Evolutionary conservation across 768 basidiomycete genomes (phyloP).

Genomic region (Trametes elegans): DNA sequence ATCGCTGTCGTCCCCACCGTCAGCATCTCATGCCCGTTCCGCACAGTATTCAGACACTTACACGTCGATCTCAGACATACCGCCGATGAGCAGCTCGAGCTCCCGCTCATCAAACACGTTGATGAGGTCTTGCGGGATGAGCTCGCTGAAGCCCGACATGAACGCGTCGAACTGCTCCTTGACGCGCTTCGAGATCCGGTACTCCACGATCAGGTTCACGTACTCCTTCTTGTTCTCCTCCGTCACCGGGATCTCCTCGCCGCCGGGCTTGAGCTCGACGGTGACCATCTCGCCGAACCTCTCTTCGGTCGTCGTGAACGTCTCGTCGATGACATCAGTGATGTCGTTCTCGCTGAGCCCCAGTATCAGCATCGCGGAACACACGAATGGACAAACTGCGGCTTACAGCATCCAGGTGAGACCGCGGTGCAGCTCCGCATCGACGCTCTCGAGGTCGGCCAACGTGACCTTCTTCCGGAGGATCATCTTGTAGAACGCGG

Average conservation of each 20-base stretch:
- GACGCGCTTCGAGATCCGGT: slow-evolving; percentile 95
- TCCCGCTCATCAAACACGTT: slow-evolving; percentile 99
- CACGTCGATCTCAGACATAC: slow-evolving; percentile 99
- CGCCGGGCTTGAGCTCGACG: slow-evolving; percentile 90
- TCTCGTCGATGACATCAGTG: slow-evolving; percentile 96
- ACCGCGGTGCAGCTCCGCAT: slow-evolving; percentile 91
- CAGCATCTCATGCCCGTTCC: neutral
- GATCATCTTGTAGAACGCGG: slow-evolving; percentile 99
- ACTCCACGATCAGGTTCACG: slow-evolving; percentile 90
- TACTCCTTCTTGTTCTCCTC: slow-evolving; percentile 99
- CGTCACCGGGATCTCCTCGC: slow-evolving; percentile 83
- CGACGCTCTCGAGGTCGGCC: slow-evolving; percentile 93
- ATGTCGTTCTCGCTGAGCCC: slow-evolving; percentile 90
- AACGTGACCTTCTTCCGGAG: slow-evolving; percentile 95
- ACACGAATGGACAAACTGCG: neutral
- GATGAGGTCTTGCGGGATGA: slow-evolving; percentile 96
- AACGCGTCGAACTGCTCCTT: slow-evolving; percentile 99
- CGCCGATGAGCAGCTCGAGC: slow-evolving; percentile 94
- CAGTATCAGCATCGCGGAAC: slow-evolving; percentile 18
- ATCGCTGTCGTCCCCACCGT: slow-evolving; percentile 50
- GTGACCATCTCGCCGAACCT: slow-evolving; percentile 98
- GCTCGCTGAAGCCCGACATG: slow-evolving; percentile 99
- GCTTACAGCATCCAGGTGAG: slow-evolving; percentile 98
- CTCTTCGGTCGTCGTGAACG: slow-evolving; percentile 95
- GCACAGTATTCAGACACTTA: slow-evolving; percentile 42